phyloP scores from a whole-genome alignment of 257 asterid species.

The Solanum infundibuliforme region DNA sequence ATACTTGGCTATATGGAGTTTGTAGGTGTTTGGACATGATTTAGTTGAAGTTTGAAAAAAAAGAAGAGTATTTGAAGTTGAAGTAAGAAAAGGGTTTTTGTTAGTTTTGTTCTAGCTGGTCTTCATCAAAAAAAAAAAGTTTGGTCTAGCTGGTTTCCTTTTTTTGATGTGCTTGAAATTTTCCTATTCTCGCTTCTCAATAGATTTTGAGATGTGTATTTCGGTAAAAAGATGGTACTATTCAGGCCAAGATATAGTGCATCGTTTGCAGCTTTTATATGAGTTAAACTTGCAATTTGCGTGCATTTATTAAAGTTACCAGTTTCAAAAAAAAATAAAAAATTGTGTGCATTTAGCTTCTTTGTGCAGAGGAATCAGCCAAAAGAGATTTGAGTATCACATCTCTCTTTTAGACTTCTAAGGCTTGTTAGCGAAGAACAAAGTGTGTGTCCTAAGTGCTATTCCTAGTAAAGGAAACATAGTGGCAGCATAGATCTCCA shows the following conservation, averaged over 20 bases:
- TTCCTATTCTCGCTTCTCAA: not conserved
- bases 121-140: not conserved
- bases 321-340: too few relatives aligned
- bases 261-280: not conserved
- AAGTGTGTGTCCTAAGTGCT: not conserved
- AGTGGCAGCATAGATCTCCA: not conserved
- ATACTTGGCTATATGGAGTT: not conserved
- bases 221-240: not conserved
- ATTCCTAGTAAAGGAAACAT: not conserved
- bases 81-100: not conserved
- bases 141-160: not conserved
- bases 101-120: not conserved
- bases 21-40: not conserved
- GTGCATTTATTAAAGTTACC: not conserved
- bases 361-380: not conserved
- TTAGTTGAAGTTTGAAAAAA: not conserved
- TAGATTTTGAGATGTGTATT: not conserved
- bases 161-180: not conserved
- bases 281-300: not conserved
- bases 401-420: not conserved
- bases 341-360: not conserved
- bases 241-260: not conserved
- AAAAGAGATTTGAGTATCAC: not conserved
- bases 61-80: not conserved
- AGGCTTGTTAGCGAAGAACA: not conserved